A percentile compares a stretch with the other conserved stretches of the same genome.
Conservation (phyloP, 305 asterid genomes). For the Solanum hybrid region DNA sequence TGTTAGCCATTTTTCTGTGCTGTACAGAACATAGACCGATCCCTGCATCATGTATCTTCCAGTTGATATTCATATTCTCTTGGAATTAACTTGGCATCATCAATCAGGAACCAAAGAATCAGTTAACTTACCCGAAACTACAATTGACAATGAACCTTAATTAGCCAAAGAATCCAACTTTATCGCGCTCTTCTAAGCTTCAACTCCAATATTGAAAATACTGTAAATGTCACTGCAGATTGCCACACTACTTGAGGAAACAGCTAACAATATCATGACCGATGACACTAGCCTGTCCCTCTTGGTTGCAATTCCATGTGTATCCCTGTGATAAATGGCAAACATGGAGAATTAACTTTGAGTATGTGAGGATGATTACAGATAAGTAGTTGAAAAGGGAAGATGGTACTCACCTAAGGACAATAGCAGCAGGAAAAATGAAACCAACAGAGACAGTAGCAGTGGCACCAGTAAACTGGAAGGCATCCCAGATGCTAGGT, state of each 20-base stretch:
- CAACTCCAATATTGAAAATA: constrained; percentile 28
- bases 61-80: not conserved
- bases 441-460: constrained; percentile 76
- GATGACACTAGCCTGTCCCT: constrained; percentile 52
- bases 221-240: constrained; percentile 77
- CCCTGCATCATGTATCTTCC: not conserved
- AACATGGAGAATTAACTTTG: not conserved
- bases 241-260: constrained; percentile 70
- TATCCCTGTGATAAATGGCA: constrained; percentile 38
- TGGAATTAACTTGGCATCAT: not conserved
- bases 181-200: constrained; percentile 9
- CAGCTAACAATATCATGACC: constrained; percentile 71
- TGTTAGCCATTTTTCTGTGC: not conserved
- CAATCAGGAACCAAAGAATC: not conserved
- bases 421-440: constrained; percentile 76
- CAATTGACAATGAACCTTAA: not conserved
- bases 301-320: constrained; percentile 54
- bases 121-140: not conserved
- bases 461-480: constrained; percentile 89
- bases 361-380: not conserved
- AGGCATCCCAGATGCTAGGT: constrained; percentile 89
- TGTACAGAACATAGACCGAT: not conserved
- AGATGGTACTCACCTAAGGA: constrained; percentile 45
- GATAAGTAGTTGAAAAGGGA: not conserved
- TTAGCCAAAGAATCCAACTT: not conserved